Evolutionary conservation across 2,329 filamentous ascomycete species (phyloP).

Genomic region (Rhynchosporium secalis): DNA sequence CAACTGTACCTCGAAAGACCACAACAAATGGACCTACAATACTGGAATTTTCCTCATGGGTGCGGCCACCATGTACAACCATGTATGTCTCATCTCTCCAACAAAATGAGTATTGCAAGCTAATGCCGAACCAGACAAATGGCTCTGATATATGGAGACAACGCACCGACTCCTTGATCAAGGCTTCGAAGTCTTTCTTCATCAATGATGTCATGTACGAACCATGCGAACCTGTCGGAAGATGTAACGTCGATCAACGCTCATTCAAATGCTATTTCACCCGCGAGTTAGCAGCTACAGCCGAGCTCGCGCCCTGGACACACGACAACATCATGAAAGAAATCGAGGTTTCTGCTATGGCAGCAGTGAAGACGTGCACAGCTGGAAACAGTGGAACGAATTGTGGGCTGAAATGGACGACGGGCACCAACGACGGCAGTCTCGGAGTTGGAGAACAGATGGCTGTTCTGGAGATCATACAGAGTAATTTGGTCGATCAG

Average conservation of each 20-base stretch:
- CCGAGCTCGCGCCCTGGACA: slow-evolving; percentile 63
- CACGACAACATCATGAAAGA: slow-evolving; percentile 52
- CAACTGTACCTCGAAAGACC: slow-evolving; percentile 60
- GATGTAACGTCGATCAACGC: slow-evolving; percentile 62
- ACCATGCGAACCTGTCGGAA: slow-evolving; percentile 56
- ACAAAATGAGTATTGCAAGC: neutral
- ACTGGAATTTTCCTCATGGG: slow-evolving; percentile 66
- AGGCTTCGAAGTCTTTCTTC: slow-evolving; percentile 56
- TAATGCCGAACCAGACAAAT: slow-evolving; percentile 31
- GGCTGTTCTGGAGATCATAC: slow-evolving; percentile 63
- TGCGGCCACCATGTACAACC: slow-evolving; percentile 47
- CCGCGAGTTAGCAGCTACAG: slow-evolving; percentile 61
- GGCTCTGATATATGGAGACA: slow-evolving; percentile 52
- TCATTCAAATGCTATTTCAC: slow-evolving; percentile 64
- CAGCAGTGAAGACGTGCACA: slow-evolving; percentile 57
- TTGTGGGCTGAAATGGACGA: slow-evolving; percentile 63
- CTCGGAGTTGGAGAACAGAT: slow-evolving; percentile 71
- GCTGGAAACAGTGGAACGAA: slow-evolving; percentile 57
- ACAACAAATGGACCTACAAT: slow-evolving; percentile 70
- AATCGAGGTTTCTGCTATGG: slow-evolving; percentile 53
- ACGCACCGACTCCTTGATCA: slow-evolving; percentile 56
- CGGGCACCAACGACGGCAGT: slow-evolving; percentile 52
- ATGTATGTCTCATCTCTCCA: slow-evolving; percentile 43
- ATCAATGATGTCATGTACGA: slow-evolving; percentile 63
- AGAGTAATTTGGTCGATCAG: slow-evolving; percentile 42